These are phyloP conservation scores for Fusarium hostae DNA, from an alignment of 2,329 filamentous ascomycete genomes.

Conservation along the genomic window DNA sequence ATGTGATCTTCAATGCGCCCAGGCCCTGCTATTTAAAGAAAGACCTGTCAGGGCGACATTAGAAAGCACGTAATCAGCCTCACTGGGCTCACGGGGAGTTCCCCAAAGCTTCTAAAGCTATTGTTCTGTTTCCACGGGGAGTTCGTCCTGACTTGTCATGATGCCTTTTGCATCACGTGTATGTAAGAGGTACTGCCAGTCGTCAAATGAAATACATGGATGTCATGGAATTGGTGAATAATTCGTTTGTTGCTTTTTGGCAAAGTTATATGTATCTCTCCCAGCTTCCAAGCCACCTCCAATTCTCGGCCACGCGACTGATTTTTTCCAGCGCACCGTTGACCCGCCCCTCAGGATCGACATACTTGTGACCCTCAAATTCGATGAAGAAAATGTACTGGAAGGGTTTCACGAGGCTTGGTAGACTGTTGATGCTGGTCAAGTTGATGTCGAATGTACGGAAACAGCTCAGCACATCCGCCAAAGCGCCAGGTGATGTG, in stretches of 20 bases:
- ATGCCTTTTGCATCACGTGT: constrained; percentile 22
- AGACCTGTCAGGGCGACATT: constrained; percentile 20
- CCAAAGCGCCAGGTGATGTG: constrained; percentile 80
- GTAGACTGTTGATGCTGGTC: constrained; percentile 89
- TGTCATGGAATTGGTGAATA: constrained; percentile 10
- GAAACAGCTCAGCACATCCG: constrained; percentile 83
- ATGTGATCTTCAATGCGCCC: constrained; percentile 10
- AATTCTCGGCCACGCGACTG: constrained; percentile 66
- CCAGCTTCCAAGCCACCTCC: constrained; percentile 79
- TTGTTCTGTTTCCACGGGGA: constrained; percentile 24
- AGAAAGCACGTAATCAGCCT: constrained; percentile 37
- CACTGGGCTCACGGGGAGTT: constrained; percentile 40
- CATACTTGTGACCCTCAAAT: constrained; percentile 72
- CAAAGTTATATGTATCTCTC: constrained; percentile 50
- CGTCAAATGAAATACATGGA: constrained; percentile 7
- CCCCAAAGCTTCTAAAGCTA: constrained; percentile 23
- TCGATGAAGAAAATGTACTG: constrained; percentile 97
- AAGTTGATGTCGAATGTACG: constrained; percentile 78
- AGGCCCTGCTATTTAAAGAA: constrained; percentile 19
- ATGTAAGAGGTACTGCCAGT: constrained; percentile 7
- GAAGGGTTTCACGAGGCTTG: constrained; percentile 79
- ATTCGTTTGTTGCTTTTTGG: constrained; percentile 29
- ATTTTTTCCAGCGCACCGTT: constrained; percentile 70
- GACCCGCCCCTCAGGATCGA: constrained; percentile 67
- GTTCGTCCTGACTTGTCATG: constrained; percentile 18